Conservation (phyloP, 2,329 filamentous ascomycete genomes). For the Ceratocystis huliohia region DNA sequence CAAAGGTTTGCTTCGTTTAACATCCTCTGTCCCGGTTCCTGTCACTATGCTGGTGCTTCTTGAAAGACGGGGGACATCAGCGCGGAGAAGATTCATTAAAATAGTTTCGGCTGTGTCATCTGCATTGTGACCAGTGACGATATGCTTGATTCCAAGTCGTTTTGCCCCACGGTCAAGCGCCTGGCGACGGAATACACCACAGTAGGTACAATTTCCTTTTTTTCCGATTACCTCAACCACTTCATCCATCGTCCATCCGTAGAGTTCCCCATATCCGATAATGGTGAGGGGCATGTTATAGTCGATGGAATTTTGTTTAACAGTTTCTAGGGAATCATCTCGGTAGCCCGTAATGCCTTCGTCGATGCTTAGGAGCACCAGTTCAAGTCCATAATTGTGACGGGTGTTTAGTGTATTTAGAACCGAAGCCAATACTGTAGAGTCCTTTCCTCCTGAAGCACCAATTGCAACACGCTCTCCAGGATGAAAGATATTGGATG, state of each 20-base stretch:
- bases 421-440: conserved; percentile 86
- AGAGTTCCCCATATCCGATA: conserved; percentile 82
- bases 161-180: conserved; percentile 86
- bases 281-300: conserved; percentile 89
- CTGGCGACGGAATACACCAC: conserved; percentile 88
- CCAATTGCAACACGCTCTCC: conserved; percentile 89
- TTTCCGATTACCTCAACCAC: conserved; percentile 93
- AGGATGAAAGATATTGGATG: conserved; percentile 64
- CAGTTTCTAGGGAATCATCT: conserved; percentile 90
- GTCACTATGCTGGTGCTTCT: conserved; percentile 85
- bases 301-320: conserved; percentile 82
- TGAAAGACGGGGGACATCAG: conserved; percentile 75
- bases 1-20: conserved; percentile 88
- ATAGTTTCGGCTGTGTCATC: conserved; percentile 96
- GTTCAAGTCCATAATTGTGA: conserved; percentile 70
- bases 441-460: conserved; percentile 94
- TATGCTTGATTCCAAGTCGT: conserved; percentile 74
- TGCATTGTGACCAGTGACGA: conserved; percentile 94
- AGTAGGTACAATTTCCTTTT: conserved; percentile 98
- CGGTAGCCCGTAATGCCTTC: conserved; percentile 96
- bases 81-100: conserved; percentile 88
- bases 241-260: conserved; percentile 99
- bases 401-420: conserved; percentile 89
- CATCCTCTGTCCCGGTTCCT: conserved; percentile 62
- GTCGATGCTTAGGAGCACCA: conserved; percentile 82